Evolutionary conservation across 345 rosid genomes (phyloP).

Genomic region (Linum tenue): DNA sequence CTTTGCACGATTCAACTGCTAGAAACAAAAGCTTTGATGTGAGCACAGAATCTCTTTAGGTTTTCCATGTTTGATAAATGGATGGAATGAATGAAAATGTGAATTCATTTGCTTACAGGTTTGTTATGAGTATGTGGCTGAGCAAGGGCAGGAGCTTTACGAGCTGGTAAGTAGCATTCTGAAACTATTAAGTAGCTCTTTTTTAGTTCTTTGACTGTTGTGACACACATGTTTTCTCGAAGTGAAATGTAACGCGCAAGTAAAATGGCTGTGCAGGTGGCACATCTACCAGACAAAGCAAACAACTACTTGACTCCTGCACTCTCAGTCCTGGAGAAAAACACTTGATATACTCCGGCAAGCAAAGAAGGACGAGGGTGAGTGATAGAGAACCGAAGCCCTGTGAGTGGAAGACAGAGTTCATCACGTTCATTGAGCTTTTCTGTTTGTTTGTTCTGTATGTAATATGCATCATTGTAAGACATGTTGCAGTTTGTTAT

Average conservation of each 20-base stretch:
- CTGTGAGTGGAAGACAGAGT: not conserved
- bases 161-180: slow-evolving; percentile 55
- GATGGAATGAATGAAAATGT: not conserved
- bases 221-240: not conserved
- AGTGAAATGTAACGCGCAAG: not conserved
- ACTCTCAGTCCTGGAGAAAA: slow-evolving; percentile 72
- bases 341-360: slow-evolving; percentile 36
- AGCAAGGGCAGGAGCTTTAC: slow-evolving; percentile 79
- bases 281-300: slow-evolving; percentile 95
- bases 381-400: not conserved
- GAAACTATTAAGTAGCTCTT: not conserved
- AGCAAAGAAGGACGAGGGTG: not conserved
- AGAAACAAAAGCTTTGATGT: slow-evolving; percentile 95
- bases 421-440: not conserved
- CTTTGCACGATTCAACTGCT: slow-evolving; percentile 84
- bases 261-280: slow-evolving; percentile 43
- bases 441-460: not conserved
- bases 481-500: not conserved
- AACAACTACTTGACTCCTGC: slow-evolving; percentile 95
- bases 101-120: slow-evolving; percentile 36
- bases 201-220: no score
- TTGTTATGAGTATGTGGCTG: slow-evolving; percentile 79
- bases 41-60: slow-evolving; percentile 14
- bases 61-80: slow-evolving; percentile 8
- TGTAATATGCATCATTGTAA: not conserved